Conservation (phyloP, 495 filamentous ascomycete species). For the Penicillium daleae region DNA sequence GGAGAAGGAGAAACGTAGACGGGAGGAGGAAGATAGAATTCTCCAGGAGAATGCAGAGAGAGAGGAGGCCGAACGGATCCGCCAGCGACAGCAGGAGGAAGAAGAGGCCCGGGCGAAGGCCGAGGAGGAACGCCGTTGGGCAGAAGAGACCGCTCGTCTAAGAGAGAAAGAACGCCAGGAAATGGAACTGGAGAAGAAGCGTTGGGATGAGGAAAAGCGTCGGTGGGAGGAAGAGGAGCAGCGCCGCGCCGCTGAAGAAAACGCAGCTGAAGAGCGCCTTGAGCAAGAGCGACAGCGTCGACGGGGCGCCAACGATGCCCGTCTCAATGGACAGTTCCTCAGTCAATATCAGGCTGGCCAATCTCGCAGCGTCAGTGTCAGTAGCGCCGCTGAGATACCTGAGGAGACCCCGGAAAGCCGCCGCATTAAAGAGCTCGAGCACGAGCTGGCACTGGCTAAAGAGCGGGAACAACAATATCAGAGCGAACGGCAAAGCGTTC, state of each 20-base stretch:
- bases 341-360: slow-evolving; percentile 77
- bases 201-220: slow-evolving; percentile 84
- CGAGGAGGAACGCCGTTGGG: slow-evolving; percentile 79
- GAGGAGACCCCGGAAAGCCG: slow-evolving; percentile 54
- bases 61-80: slow-evolving; percentile 68
- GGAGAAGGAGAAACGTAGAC: slow-evolving; percentile 65
- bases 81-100: slow-evolving; percentile 69
- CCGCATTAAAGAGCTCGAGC: slow-evolving; percentile 82
- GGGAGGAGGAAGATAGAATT: slow-evolving; percentile 65
- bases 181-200: slow-evolving; percentile 74
- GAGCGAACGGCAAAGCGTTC: slow-evolving; percentile 68
- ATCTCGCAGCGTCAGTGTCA: slow-evolving; percentile 16
- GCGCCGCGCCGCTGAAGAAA: slow-evolving; percentile 70
- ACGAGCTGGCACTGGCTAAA: slow-evolving; percentile 81
- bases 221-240: slow-evolving; percentile 85
- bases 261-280: slow-evolving; percentile 66
- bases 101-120: slow-evolving; percentile 62
- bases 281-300: slow-evolving; percentile 68
- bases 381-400: slow-evolving; percentile 11
- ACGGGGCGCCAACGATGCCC: slow-evolving; percentile 61
- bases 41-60: slow-evolving; percentile 49
- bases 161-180: slow-evolving; percentile 70
- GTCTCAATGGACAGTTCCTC: slow-evolving; percentile 80
- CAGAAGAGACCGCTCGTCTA: slow-evolving; percentile 70
- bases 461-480: slow-evolving; percentile 86